These are phyloP conservation scores for Arthromyces matolae DNA, from an alignment of 768 basidiomycete species.

Conservation along the genomic window DNA sequence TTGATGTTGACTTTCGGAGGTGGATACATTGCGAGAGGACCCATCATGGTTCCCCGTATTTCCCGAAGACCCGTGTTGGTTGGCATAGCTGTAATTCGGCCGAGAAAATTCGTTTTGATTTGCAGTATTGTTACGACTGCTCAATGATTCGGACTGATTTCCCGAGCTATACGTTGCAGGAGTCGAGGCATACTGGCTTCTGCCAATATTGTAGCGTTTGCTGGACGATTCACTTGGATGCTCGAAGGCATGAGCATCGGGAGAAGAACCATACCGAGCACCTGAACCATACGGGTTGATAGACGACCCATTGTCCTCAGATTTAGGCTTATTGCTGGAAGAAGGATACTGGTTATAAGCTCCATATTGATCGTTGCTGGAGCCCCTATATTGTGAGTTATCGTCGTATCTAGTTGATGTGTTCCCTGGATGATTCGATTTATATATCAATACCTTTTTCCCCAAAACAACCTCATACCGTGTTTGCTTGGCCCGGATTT, in stretches of 20 bases:
- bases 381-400: not conserved
- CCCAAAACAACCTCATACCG: slow-evolving; percentile 1
- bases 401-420: slow-evolving; percentile 2
- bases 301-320: slow-evolving; percentile 2
- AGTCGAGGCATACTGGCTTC: slow-evolving; percentile 2
- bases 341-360: slow-evolving; percentile 1
- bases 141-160: slow-evolving; percentile 6
- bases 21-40: slow-evolving; percentile 1
- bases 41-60: not conserved
- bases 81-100: not conserved
- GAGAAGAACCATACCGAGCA: slow-evolving; percentile 3
- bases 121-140: not conserved
- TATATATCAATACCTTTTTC: not conserved
- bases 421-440: not conserved
- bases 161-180: slow-evolving; percentile 3
- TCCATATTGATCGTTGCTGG: slow-evolving; percentile 2
- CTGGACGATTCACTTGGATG: slow-evolving; percentile 2
- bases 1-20: slow-evolving; percentile 6
- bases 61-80: too few species aligned
- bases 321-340: slow-evolving; percentile 4
- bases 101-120: slow-evolving; percentile 2
- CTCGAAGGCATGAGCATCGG: not conserved
- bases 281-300: slow-evolving; percentile 3
- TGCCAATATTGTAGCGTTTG: slow-evolving; percentile 5
- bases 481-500: slow-evolving; percentile 13